Evolutionary conservation across 2,329 filamentous ascomycete genomes (phyloP).

Genomic region (Metarhizium guizhouense): DNA sequence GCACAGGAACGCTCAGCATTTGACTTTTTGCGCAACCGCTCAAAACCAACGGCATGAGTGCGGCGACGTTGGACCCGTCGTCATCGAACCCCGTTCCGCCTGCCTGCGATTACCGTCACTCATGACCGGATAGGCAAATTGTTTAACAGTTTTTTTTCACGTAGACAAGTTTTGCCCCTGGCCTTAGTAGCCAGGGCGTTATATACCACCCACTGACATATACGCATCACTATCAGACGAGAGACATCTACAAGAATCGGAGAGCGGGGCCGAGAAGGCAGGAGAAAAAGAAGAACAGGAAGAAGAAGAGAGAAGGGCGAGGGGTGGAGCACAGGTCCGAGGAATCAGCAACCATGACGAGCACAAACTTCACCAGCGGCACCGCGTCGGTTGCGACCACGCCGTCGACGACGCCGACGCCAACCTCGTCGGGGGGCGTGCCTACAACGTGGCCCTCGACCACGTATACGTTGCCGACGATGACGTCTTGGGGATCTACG

Average conservation of each 20-base stretch:
- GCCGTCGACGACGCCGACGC: background rate
- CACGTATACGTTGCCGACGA: slow-evolving; percentile 2
- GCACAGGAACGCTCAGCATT: background rate
- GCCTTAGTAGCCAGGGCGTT: too few species aligned
- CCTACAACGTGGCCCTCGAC: slow-evolving; percentile 2
- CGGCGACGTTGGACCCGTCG: background rate
- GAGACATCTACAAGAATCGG: too few species aligned
- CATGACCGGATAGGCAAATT: background rate
- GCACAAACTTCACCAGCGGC: background rate
- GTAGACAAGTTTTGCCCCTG: too few species aligned
- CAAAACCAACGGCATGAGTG: background rate
- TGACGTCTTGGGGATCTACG: slow-evolving; percentile 6
- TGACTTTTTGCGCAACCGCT: background rate
- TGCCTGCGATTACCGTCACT: background rate
- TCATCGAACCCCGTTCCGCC: background rate
- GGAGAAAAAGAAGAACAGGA: too few species aligned
- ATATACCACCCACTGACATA: too few species aligned
- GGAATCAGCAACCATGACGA: background rate
- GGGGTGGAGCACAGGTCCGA: background rate
- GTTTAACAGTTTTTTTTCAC: background rate
- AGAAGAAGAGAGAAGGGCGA: background rate
- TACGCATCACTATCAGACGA: too few species aligned
- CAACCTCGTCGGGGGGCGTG: background rate
- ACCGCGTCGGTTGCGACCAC: slow-evolving; percentile 12
- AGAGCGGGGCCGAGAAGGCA: too few species aligned